Percentiles rank a stretch among this genome's conserved stretches.
These are phyloP conservation scores for Lasiodiplodia sp. DNA, from an alignment of 2,329 filamentous ascomycete genomes.

Conservation along the genomic window DNA sequence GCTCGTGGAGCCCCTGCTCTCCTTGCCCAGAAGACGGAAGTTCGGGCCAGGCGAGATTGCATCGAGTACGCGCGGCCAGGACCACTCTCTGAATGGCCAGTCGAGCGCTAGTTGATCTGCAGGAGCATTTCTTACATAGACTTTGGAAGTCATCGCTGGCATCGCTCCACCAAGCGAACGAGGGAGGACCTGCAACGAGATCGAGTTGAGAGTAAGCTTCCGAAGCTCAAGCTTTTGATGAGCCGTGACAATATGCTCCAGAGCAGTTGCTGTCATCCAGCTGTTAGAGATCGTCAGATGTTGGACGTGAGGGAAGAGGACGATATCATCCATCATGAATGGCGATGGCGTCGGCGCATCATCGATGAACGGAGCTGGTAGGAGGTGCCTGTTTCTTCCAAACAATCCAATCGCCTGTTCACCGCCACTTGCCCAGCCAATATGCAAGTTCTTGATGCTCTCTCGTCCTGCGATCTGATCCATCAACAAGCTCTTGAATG, in stretches of 20 bases:
- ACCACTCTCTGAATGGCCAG: constrained; percentile 46
- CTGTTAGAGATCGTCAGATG: constrained; percentile 72
- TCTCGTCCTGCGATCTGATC: constrained; percentile 56
- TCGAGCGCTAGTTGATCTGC: constrained; percentile 32
- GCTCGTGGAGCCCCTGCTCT: constrained; percentile 40
- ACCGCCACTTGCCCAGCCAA: constrained; percentile 73
- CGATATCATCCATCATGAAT: constrained; percentile 29
- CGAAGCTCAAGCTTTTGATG: constrained; percentile 57
- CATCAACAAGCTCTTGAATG: constrained; percentile 62
- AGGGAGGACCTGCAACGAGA: constrained; percentile 50
- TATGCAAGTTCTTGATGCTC: constrained; percentile 65
- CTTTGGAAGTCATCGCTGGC: constrained; percentile 9
- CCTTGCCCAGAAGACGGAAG: constrained; percentile 50
- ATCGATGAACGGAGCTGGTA: constrained; percentile 66
- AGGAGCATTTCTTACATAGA: constrained; percentile 30
- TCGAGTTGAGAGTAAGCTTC: constrained; percentile 66
- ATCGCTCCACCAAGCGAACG: neutral
- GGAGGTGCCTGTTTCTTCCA: constrained; percentile 67
- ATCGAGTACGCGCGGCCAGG: constrained; percentile 61
- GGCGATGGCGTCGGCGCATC: constrained; percentile 34
- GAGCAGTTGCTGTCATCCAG: constrained; percentile 68
- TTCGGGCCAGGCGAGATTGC: constrained; percentile 57
- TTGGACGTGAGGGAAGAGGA: constrained; percentile 65
- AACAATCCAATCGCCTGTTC: constrained; percentile 69
- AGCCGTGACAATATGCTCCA: constrained; percentile 59